These are phyloP conservation scores for Schwanniomyces occidentalis DNA, from an alignment of 805 yeast genomes.

Conservation along the genomic window DNA sequence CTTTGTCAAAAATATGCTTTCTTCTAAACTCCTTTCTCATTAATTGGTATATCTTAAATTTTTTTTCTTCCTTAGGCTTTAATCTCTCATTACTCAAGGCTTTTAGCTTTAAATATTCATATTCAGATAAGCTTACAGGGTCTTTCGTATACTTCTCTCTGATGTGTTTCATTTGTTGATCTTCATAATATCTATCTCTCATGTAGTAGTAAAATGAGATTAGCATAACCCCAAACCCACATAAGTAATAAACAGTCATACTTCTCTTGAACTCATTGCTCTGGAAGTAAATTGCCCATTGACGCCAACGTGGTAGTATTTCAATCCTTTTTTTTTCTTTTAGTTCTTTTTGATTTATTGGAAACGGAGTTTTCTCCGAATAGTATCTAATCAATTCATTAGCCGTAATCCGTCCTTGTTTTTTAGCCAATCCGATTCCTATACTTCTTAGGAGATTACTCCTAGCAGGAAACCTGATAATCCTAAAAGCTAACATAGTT, in stretches of 20 bases:
- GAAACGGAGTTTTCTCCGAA: conserved; percentile 38
- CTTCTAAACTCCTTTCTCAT: conserved; percentile 49
- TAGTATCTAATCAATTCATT: too few species aligned
- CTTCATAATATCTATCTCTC: conserved; percentile 65
- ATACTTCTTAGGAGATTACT: too few species aligned
- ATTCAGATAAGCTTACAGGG: conserved; percentile 52
- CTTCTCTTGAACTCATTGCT: conserved; percentile 56
- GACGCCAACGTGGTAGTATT: conserved; percentile 35
- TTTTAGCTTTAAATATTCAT: conserved; percentile 62
- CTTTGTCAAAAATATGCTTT: conserved; percentile 33
- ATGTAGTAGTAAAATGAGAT: conserved; percentile 64
- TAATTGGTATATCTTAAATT: conserved; percentile 57
- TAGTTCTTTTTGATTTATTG: conserved; percentile 30
- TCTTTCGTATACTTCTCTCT: conserved; percentile 36
- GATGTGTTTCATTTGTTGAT: conserved; percentile 52
- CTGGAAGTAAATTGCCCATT: conserved; percentile 43
- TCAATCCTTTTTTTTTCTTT: conserved; percentile 27
- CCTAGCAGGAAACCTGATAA: too few species aligned
- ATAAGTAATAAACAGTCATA: conserved; percentile 63
- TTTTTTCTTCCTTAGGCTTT: conserved; percentile 64
- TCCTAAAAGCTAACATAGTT: too few species aligned
- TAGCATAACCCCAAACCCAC: conserved; percentile 56
- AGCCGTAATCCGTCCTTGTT: too few species aligned
- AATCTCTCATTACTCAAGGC: conserved; percentile 56
- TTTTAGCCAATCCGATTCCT: too few species aligned